phyloP scores from a whole-genome alignment of 140 eudicot species.

The Bidens hawaiensis region DNA sequence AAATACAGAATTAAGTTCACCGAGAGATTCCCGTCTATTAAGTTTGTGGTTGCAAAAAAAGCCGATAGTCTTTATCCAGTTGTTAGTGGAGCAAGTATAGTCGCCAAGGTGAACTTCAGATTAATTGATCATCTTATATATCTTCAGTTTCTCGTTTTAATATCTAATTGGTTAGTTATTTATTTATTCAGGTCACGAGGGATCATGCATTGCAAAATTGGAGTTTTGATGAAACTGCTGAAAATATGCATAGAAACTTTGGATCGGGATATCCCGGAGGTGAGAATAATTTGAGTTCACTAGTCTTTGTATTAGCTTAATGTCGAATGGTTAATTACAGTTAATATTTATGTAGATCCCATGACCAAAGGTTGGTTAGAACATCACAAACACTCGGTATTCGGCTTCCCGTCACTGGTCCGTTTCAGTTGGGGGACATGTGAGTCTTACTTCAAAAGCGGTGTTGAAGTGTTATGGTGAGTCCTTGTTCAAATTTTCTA shows the following conservation, averaged over 20 bases:
- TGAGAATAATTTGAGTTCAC: conserved; percentile 18
- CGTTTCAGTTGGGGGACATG: conserved; percentile 99
- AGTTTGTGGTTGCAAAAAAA: conserved; percentile 93
- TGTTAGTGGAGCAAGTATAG: conserved; percentile 99
- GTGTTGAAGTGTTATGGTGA: conserved; percentile 78
- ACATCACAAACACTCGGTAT: conserved; percentile 74
- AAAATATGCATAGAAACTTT: conserved; percentile 67
- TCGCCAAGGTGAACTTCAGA: conserved; percentile 71
- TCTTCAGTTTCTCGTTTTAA: not conserved
- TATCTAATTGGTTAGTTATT: conserved; percentile 5
- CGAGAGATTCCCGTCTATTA: conserved; percentile 70
- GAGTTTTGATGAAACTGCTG: conserved; percentile 86
- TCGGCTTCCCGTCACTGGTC: conserved; percentile 91
- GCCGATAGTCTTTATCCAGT: conserved; percentile 99
- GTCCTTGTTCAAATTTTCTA: conserved; percentile 8
- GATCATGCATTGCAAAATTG: conserved; percentile 79
- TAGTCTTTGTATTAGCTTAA: not conserved
- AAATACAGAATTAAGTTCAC: conserved; percentile 75
- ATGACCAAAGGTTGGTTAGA: conserved; percentile 92
- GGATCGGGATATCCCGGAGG: conserved; percentile 99
- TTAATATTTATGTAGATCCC: conserved; percentile 49
- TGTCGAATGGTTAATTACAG: not conserved
- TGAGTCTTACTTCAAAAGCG: conserved; percentile 61
- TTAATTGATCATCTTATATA: not conserved
- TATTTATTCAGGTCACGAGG: conserved; percentile 70